phyloP scores from a whole-genome alignment of 257 asterid genomes.

The Nicotiana tabacum region DNA sequence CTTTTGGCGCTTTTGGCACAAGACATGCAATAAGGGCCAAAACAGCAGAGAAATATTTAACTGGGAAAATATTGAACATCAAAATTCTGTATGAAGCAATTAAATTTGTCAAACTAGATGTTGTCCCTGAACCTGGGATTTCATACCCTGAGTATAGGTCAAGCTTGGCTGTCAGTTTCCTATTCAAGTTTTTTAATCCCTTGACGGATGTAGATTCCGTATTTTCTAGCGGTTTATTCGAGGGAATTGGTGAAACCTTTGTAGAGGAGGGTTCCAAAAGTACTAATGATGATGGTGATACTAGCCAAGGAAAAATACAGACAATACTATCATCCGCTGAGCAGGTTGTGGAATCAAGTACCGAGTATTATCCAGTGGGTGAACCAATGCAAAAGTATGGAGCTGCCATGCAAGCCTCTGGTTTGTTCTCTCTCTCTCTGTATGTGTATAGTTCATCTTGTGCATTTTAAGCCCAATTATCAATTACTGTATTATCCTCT shows the following conservation, averaged over 20 bases:
- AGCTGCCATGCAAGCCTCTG: constrained; percentile 63
- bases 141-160: constrained; percentile 45
- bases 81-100: constrained; percentile 36
- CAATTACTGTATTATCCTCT: not conserved
- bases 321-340: constrained; percentile 44
- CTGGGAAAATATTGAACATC: constrained; percentile 28
- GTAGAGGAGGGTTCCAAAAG: constrained; percentile 17
- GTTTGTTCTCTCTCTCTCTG: constrained; percentile 24
- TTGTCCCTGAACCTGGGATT: constrained; percentile 51
- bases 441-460: too few species aligned
- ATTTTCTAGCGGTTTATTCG: constrained; percentile 7
- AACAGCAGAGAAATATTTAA: constrained; percentile 44
- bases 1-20: constrained; percentile 58
- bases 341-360: constrained; percentile 46
- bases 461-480: not conserved
- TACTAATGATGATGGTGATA: not conserved
- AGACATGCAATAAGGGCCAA: constrained; percentile 42
- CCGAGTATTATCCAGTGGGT: constrained; percentile 61
- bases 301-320: constrained; percentile 9
- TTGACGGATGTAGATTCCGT: constrained; percentile 12
- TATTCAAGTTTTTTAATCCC: constrained; percentile 48
- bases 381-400: constrained; percentile 50
- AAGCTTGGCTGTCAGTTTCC: constrained; percentile 51
- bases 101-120: constrained; percentile 34
- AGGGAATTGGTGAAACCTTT: constrained; percentile 12